Conservation (phyloP, 2,329 filamentous ascomycete species). For the Diaporthe aspalathi region DNA sequence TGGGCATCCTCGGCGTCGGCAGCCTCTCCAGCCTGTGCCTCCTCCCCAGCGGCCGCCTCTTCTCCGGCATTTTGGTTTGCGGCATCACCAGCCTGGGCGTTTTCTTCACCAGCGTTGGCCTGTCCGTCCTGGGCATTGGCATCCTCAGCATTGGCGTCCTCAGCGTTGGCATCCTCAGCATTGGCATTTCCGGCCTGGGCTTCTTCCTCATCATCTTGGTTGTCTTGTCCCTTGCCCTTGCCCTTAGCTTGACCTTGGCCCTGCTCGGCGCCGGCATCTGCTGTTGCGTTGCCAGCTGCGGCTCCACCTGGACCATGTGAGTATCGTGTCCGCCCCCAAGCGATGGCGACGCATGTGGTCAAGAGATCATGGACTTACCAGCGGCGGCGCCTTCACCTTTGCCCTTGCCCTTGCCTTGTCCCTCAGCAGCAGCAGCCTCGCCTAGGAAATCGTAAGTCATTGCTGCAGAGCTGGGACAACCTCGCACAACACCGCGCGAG, state of each 20-base stretch:
- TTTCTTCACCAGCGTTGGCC: background rate
- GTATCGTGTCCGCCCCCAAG: background rate
- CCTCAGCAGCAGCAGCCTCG: background rate
- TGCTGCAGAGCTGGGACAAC: background rate
- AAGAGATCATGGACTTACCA: background rate
- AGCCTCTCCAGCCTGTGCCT: background rate
- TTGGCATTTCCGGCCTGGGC: too few species aligned
- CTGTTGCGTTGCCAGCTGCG: conserved; percentile 6
- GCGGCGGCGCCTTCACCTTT: background rate
- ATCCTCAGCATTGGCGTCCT: too few species aligned
- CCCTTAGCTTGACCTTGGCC: background rate
- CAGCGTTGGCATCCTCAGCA: too few species aligned
- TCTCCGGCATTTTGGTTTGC: background rate
- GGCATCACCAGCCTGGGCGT: background rate
- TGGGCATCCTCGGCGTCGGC: background rate
- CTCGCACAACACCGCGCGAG: too few species aligned
- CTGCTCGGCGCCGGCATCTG: conserved; percentile 7
- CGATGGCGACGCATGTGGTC: too few species aligned
- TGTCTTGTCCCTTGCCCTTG: conserved; percentile 19
- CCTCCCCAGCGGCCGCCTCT: background rate
- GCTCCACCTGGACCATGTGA: background rate
- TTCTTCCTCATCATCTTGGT: background rate
- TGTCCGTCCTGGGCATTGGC: too few species aligned
- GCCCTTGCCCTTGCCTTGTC: background rate
- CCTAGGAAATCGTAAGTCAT: background rate